Base-by-base conservation (phyloP, 2,329 filamentous ascomycete genomes). In the Verticillium zaregamsianum region DNA sequence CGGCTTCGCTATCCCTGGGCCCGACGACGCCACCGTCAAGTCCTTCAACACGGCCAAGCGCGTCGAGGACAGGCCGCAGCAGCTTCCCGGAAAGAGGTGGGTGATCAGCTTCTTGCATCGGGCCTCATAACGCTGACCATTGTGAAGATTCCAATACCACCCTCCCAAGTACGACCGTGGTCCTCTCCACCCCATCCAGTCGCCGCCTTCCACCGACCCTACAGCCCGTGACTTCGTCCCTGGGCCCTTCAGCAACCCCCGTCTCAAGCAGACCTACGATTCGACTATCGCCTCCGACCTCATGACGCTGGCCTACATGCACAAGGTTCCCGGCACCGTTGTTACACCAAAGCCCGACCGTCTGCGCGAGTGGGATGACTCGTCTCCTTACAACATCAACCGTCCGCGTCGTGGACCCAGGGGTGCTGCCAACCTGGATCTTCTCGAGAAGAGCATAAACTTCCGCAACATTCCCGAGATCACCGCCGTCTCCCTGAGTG, bases 151-250 rank as follows among this genome's bases (percentile, higher is more conserved):
- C 80, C 91, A 96, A 77, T 98, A 90, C 77, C 92, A 93, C 66
- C 90, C 94, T 58, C 95, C 95, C 66, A 95, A 94, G 79, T 99
- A 93, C 84, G 89, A 97, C 76, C 91, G 94, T 71, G 95, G 95
- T 61, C 93, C 93, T 66, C 83, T 98, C 28, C 93, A 98, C 74
- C 95, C 95, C 58, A 88, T 97, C 71, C 92, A 97, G 79, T 91
- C 92, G 63, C 94, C 92, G n/a, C 84, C 88, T 45, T 85, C 88
- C 59, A 95, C 93, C 65, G 91, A 97, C 70, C 93, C 93, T 1
- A 85, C 90, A 32, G 97, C 95, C 63, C 90, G 95, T 72, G 83
- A 92, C 72, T 99, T 95, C 75, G 82, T 91, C 31, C 93, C 95
- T 0, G 95, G 95, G 0, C 95, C 95, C 2, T 99, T 98, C 82